Percentiles rank a stretch among this genome's conserved stretches.
phyloP scores from a whole-genome alignment of 306 rosid species.

The barrel medic (Medicago truncatula) region MtrunA17r5.0-ANR NC_053049.1:32109001-32109500 shows the following conservation, averaged over 20 bases:
- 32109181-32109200: slow-evolving; percentile 45
- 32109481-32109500: slow-evolving; percentile 36
- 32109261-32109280: too few relatives aligned
- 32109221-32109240: not conserved
- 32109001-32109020: slow-evolving; percentile 27
- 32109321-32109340: not conserved
- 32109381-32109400: slow-evolving; percentile 58
- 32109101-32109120: slow-evolving; percentile 71
- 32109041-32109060: slow-evolving; percentile 81
- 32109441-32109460: slow-evolving; percentile 69
- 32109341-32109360: not conserved
- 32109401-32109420: slow-evolving; percentile 38
- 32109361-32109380: slow-evolving; percentile 50
- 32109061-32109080: slow-evolving; percentile 83
- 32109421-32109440: slow-evolving; percentile 47
- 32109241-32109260: not conserved
- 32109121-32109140: slow-evolving; percentile 84
- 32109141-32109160: slow-evolving; percentile 70
- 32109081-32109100: slow-evolving; percentile 95
- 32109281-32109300: not conserved
- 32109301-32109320: not conserved
- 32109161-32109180: slow-evolving; percentile 63
- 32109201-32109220: slow-evolving; percentile 26
- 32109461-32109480: slow-evolving; percentile 60
- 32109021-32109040: slow-evolving; percentile 91